Evolutionary conservation across 306 rosid species (phyloP).

Genomic region (Citrullus amarus): DNA sequence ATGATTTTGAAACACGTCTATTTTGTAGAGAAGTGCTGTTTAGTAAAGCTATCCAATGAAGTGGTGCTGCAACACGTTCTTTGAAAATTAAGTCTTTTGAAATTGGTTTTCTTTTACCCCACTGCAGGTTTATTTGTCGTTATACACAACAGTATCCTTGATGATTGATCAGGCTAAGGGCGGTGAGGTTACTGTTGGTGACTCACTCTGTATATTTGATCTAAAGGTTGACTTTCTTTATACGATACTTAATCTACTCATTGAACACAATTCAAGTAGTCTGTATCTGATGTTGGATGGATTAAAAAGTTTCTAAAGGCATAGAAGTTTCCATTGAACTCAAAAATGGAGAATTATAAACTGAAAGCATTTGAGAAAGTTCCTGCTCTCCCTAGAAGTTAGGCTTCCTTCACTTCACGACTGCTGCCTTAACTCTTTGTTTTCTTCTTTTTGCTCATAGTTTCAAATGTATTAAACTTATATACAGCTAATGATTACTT

Average conservation of each 20-base stretch:
- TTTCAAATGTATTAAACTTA: neutral
- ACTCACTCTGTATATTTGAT: conserved; percentile 62
- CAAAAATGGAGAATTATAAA: neutral
- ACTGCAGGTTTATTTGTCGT: conserved; percentile 74
- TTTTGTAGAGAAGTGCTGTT: neutral
- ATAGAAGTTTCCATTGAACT: neutral
- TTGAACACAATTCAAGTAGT: neutral
- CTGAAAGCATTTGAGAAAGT: neutral
- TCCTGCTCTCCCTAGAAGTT: neutral
- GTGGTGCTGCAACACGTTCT: neutral
- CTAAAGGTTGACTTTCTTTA: conserved; percentile 43
- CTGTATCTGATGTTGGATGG: neutral
- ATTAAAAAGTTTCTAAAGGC: neutral
- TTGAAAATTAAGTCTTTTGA: neutral
- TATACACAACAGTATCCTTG: conserved; percentile 61
- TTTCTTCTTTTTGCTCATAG: neutral
- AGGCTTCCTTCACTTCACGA: neutral
- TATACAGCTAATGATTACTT: neutral
- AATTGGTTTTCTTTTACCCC: neutral
- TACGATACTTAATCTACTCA: neutral
- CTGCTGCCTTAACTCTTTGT: neutral
- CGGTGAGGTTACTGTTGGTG: conserved; percentile 43
- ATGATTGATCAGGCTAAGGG: conserved; percentile 66
- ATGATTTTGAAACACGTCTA: neutral
- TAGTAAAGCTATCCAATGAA: neutral